These are phyloP conservation scores for Trichaptum fuscoviolaceum DNA, from an alignment of 768 basidiomycete species.

Conservation along the genomic window DNA sequence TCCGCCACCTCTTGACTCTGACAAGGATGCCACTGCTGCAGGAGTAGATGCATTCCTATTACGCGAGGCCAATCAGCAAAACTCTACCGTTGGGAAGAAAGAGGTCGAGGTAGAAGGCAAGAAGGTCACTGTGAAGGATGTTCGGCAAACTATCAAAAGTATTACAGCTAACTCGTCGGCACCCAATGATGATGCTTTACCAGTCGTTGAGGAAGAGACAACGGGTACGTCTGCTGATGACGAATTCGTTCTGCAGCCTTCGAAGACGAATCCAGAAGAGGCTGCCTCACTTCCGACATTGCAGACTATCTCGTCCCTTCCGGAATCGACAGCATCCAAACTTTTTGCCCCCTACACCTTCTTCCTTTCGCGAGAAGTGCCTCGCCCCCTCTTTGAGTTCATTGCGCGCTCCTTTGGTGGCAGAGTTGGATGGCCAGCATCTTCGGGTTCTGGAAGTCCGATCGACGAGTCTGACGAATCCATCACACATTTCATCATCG, in stretches of 20 bases:
- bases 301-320: constrained; percentile 55
- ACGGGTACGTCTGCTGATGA: constrained; percentile 43
- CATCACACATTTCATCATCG: constrained; percentile 95
- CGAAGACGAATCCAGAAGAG: constrained; percentile 42
- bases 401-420: constrained; percentile 89
- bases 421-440: constrained; percentile 81
- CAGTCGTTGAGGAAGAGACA: constrained; percentile 27
- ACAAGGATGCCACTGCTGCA: constrained; percentile 79
- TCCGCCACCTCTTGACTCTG: constrained; percentile 84
- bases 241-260: constrained; percentile 63
- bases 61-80: constrained; percentile 38
- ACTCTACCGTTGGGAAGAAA: constrained; percentile 23
- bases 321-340: constrained; percentile 49
- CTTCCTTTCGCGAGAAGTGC: constrained; percentile 90
- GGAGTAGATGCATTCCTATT: constrained; percentile 86
- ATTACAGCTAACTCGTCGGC: constrained; percentile 27
- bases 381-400: constrained; percentile 91
- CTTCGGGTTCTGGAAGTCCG: constrained; percentile 79
- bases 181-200: constrained; percentile 36
- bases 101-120: constrained; percentile 34
- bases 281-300: constrained; percentile 58
- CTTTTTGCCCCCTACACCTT: constrained; percentile 86
- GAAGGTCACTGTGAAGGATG: constrained; percentile 51
- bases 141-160: constrained; percentile 47
- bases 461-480: constrained; percentile 69